phyloP scores from a whole-genome alignment of 495 filamentous ascomycete species.

The Neohortaea acidophila region DNA sequence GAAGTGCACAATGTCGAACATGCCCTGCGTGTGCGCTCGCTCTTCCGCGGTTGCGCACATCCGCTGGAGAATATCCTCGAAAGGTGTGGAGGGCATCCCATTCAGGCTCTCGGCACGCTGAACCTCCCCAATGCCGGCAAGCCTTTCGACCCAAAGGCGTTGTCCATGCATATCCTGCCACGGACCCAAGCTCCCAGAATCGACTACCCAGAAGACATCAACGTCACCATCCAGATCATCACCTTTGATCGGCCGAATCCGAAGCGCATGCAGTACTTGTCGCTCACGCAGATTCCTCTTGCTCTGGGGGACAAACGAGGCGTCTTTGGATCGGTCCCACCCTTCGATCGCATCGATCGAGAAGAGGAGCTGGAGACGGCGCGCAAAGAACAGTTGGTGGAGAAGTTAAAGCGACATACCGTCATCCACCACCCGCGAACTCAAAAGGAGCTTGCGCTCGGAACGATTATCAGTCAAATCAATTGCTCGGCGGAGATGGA shows the following conservation, averaged over 20 bases:
- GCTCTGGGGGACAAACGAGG: slow-evolving; percentile 61
- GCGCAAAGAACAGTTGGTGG: slow-evolving; percentile 48
- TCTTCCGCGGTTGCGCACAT: slow-evolving; percentile 72
- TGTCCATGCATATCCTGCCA: slow-evolving; percentile 48
- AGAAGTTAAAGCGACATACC: slow-evolving; percentile 80
- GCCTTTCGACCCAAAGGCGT: slow-evolving; percentile 51
- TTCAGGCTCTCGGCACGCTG: slow-evolving; percentile 72
- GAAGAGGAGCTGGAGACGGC: slow-evolving; percentile 49
- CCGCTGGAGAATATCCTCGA: slow-evolving; percentile 66
- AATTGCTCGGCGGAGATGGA: slow-evolving; percentile 90
- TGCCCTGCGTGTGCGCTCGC: slow-evolving; percentile 66
- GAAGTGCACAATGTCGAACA: slow-evolving; percentile 83
- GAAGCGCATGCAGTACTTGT: slow-evolving; percentile 90
- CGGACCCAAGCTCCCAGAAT: slow-evolving; percentile 49
- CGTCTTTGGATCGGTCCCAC: slow-evolving; percentile 23
- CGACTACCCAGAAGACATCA: slow-evolving; percentile 45
- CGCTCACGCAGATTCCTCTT: slow-evolving; percentile 72
- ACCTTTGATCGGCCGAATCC: slow-evolving; percentile 79
- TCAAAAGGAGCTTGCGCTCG: slow-evolving; percentile 65
- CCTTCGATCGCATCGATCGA: slow-evolving; percentile 37
- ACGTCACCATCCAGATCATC: slow-evolving; percentile 65
- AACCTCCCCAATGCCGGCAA: slow-evolving; percentile 41
- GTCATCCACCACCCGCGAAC: slow-evolving; percentile 61
- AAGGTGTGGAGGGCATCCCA: slow-evolving; percentile 63
- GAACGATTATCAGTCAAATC: slow-evolving; percentile 79